phyloP scores from a whole-genome alignment of 768 basidiomycete genomes.

The Russula griseocarnosa region DNA sequence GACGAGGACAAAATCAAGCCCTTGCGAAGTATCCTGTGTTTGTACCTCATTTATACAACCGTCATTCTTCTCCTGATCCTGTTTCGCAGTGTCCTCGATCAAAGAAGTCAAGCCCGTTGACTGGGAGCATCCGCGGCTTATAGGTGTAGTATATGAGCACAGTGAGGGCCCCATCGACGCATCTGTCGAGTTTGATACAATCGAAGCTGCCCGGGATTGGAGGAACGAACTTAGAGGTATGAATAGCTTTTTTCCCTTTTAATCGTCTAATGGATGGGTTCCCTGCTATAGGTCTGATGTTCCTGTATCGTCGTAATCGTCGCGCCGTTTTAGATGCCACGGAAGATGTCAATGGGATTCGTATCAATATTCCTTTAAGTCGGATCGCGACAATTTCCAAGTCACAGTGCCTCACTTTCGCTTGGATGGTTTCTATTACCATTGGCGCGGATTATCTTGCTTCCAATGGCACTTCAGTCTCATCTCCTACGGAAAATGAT shows the following conservation, averaged over 20 bases:
- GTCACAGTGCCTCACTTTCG: slow-evolving; percentile 24
- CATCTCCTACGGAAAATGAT: slow-evolving; percentile 10
- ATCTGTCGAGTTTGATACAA: slow-evolving; percentile 53
- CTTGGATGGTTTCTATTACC: slow-evolving; percentile 28
- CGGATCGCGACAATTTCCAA: slow-evolving; percentile 35
- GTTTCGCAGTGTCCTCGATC: slow-evolving; percentile 45
- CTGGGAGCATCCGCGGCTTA: slow-evolving; percentile 41
- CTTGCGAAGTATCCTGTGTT: slow-evolving; percentile 48
- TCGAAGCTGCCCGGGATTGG: slow-evolving; percentile 51
- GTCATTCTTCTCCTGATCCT: background rate
- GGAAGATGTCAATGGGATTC: slow-evolving; percentile 39
- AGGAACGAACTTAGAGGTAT: slow-evolving; percentile 45
- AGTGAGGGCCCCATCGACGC: slow-evolving; percentile 31
- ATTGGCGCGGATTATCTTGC: slow-evolving; percentile 8
- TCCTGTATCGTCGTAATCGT: slow-evolving; percentile 44
- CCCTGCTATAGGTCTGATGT: slow-evolving; percentile 40
- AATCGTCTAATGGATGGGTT: background rate
- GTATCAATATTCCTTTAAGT: slow-evolving; percentile 46
- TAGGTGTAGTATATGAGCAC: slow-evolving; percentile 40
- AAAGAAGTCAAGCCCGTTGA: slow-evolving; percentile 44
- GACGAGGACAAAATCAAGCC: slow-evolving; percentile 55
- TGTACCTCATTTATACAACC: slow-evolving; percentile 29
- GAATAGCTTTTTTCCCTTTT: slow-evolving; percentile 13
- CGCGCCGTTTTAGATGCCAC: slow-evolving; percentile 34
- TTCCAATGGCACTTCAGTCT: background rate